Percentiles rank a stretch among this genome's conserved stretches.
Evolutionary conservation across 2,329 filamentous ascomycete species (phyloP).

Genomic region (Beauveria australis): DNA sequence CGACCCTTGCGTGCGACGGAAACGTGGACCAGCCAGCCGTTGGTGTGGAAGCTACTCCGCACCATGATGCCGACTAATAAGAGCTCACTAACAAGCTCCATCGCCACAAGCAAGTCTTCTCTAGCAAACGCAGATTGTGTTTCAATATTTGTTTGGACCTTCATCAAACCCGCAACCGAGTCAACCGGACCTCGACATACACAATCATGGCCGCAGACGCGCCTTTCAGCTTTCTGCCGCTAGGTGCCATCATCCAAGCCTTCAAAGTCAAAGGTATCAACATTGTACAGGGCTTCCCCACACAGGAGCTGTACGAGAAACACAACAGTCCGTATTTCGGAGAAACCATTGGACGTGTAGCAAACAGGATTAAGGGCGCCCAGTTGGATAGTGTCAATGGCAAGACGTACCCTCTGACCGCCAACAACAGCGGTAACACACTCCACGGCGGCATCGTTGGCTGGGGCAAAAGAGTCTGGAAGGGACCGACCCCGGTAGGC

Average conservation of each 20-base stretch:
- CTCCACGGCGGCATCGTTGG: slow-evolving; percentile 65
- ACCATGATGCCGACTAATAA: background rate
- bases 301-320: slow-evolving; percentile 62
- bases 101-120: slow-evolving; percentile 15
- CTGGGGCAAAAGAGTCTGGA: slow-evolving; percentile 75
- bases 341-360: slow-evolving; percentile 79
- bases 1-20: background rate
- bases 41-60: slow-evolving; percentile 2
- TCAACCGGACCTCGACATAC: background rate
- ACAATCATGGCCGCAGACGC: slow-evolving; percentile 27
- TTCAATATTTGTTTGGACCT: background rate
- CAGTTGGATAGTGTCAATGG: slow-evolving; percentile 65
- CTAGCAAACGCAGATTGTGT: background rate
- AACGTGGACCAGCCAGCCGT: background rate
- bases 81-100: slow-evolving; percentile 1
- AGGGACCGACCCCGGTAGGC: slow-evolving; percentile 59
- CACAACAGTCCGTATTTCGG: slow-evolving; percentile 80
- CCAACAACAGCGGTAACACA: slow-evolving; percentile 71
- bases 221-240: slow-evolving; percentile 58
- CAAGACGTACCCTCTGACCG: slow-evolving; percentile 58
- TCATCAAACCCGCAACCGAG: background rate
- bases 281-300: slow-evolving; percentile 82
- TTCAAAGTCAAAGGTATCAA: slow-evolving; percentile 71
- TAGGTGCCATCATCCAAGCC: slow-evolving; percentile 74
- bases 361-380: slow-evolving; percentile 72